Evolutionary conservation across 192 early-diverging fungal genomes (phyloP).

Genomic region (Haplosporangium gracile): DNA sequence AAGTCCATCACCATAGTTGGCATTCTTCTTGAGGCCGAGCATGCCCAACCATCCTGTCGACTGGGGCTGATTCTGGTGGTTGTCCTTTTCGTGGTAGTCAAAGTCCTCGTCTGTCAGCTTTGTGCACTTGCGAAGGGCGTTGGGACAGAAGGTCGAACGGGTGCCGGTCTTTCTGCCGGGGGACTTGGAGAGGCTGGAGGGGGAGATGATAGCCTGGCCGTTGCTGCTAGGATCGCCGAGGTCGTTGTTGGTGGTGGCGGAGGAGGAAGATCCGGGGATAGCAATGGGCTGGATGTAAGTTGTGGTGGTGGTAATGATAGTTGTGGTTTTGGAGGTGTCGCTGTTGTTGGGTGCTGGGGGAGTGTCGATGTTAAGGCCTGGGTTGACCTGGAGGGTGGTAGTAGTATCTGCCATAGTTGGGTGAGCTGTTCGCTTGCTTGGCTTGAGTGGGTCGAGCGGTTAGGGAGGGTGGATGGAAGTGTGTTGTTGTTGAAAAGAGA

Average conservation of each 20-base stretch:
- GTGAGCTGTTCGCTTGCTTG: neutral
- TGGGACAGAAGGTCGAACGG: constrained; percentile 49
- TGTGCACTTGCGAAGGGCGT: constrained; percentile 19
- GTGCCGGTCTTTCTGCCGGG: constrained; percentile 42
- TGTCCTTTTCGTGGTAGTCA: constrained; percentile 15
- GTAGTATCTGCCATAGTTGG: neutral
- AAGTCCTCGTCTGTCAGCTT: constrained; percentile 30
- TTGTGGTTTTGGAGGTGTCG: neutral
- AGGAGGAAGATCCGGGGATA: constrained; percentile 6
- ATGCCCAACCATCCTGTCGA: constrained; percentile 33
- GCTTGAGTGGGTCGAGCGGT: neutral
- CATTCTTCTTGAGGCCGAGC: constrained; percentile 31
- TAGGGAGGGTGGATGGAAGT: neutral
- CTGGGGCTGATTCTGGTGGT: neutral
- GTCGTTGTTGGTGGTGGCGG: neutral
- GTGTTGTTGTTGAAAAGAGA: neutral
- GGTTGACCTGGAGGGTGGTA: constrained; percentile 28
- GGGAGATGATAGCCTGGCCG: constrained; percentile 3
- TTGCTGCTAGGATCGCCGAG: neutral
- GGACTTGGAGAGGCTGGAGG: constrained; percentile 20
- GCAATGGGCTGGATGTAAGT: constrained; percentile 8
- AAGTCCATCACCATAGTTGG: constrained; percentile 19
- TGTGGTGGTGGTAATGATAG: neutral
- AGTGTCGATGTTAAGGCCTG: constrained; percentile 11
- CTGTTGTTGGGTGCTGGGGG: neutral